These are phyloP conservation scores for Testicularia cyperi DNA, from an alignment of 1,284 basidiomycete species.

Conservation along the genomic window DNA sequence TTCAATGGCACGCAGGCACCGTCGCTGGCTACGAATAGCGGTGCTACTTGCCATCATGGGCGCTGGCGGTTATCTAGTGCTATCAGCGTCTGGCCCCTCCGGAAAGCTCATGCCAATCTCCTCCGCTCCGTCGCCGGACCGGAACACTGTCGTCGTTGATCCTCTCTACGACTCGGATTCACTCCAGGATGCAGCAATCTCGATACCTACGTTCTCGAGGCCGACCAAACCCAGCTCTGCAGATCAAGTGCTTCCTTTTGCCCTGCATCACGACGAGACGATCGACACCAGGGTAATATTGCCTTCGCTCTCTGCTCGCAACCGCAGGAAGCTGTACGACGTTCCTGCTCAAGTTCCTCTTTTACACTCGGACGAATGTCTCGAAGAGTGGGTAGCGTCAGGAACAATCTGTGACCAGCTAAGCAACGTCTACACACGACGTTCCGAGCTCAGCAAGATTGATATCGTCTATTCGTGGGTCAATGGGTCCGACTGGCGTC, in stretches of 20 bases:
- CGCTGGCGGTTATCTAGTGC: too few species aligned
- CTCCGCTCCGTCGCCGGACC: too few species aligned
- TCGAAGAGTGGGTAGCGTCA: constrained; percentile 20
- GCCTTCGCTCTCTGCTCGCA: constrained; percentile 5
- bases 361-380: constrained; percentile 9
- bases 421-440: constrained; percentile 5
- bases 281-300: background rate
- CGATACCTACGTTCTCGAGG: constrained; percentile 10
- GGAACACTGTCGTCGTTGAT: too few species aligned
- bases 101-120: too few species aligned
- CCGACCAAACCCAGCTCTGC: constrained; percentile 5
- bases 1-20: too few species aligned
- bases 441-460: constrained; percentile 9
- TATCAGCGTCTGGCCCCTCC: too few species aligned
- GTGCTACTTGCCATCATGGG: too few species aligned
- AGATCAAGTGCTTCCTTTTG: constrained; percentile 7
- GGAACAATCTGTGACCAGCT: constrained; percentile 18
- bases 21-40: too few species aligned
- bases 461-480: constrained; percentile 39
- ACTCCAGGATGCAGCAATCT: constrained; percentile 12
- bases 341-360: constrained; percentile 15
- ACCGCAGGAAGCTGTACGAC: constrained; percentile 11
- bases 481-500: constrained; percentile 40
- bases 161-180: constrained; percentile 27
- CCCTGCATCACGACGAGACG: constrained; percentile 15